Evolutionary conservation across 2,329 filamentous ascomycete species (phyloP), one percentile per base, ranked within the genome.

Genomic region (Neonectria neomacrospora): DNA sequence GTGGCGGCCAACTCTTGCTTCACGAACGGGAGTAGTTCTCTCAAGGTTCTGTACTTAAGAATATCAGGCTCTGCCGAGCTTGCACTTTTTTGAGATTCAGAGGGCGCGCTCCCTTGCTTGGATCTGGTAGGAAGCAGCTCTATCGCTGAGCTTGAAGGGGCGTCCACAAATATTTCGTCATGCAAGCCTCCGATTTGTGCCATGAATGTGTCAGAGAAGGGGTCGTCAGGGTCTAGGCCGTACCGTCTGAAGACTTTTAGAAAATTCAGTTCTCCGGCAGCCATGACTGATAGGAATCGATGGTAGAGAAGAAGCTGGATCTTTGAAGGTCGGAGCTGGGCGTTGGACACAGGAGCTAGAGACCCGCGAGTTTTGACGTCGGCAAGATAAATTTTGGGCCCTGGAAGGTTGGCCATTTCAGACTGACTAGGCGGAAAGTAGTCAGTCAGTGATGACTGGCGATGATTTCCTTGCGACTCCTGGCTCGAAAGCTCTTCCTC

Each of bases 261-360:
- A 37, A 93, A 92, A 60, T 93, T 87, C 0, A 97, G 83, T 8
- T 85, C 84, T 53, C 90, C 90, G 0, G 87, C 85, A 1, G 91
- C 92, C 71, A 98, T 88, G 3, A 89, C 85, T 10, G 89, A 88
- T n/a, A 99, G 83, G 56, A 98, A 88, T 26, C 90, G 89, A 68
- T 95, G 94, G 75, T 98, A 99, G 0, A 98, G 82, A 78, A 96
- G 94, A 0, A 98, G 83, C 75, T 99, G 96, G 64, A 97, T 90
- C 70, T 90, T 88, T 1, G 94, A 92, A 0, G 93, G 92, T 11
- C 91, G 87, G 30, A 95, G 86, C 47, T 93, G 83, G 0, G 89
- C 86, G 1, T 87, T 81, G 22, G 88, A 87, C 1, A 86, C 83
- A 1, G 94, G 92, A 2, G 92, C 74, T 3, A 83, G 85, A 4